Evolutionary conservation across 2,329 filamentous ascomycete species (phyloP), one percentile per base, ranked within the genome.

Genomic region (Acrocalymma vagum): DNA sequence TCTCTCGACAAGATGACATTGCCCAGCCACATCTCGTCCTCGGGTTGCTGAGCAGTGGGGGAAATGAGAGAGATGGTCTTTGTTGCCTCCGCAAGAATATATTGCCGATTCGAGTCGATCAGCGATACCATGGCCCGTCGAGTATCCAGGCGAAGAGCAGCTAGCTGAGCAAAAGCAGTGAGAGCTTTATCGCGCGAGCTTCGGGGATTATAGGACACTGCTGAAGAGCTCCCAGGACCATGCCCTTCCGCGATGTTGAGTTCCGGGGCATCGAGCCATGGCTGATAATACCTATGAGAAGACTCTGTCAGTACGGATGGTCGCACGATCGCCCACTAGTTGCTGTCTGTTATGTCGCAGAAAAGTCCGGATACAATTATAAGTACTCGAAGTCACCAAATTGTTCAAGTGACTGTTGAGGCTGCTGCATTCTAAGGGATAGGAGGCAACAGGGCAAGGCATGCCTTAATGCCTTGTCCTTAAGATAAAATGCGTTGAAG

Each of bases 11-110:
- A 47, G n/a, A 65, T 58, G 21, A 58, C 52, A 18, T 62, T 58
- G 40, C 65, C 65, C 22, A 63, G 53, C 63, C 59, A 69, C 7
- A 63, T 49, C 21, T 62, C 54, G 48, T 62, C 55, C 3, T 51
- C 51, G 7, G 53, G 44, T 17, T 39, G 30, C 29, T 57, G 56
- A 7, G 48, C 53, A 29, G 51, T 48, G 9, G 61, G 48, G 9
- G 52, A 49, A 42, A 61, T 58, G 14, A 71, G 58, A 9, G 67
- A 68, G 17, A 67, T 51, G 4, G 62, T 66, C 28, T 55, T 57
- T 10, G 68, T 71, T 20, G 68, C 68, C 48, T 72, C 69, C 26
- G 65, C 66, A 27, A 72, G 60, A 29, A 72, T 66, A 48, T 69
- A 71, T 38, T 69, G 65, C 29, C 56, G 57, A 16, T 50, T 55